phyloP scores from a whole-genome alignment of 306 rosid genomes.

The Ochetophila trinervis region DNA sequence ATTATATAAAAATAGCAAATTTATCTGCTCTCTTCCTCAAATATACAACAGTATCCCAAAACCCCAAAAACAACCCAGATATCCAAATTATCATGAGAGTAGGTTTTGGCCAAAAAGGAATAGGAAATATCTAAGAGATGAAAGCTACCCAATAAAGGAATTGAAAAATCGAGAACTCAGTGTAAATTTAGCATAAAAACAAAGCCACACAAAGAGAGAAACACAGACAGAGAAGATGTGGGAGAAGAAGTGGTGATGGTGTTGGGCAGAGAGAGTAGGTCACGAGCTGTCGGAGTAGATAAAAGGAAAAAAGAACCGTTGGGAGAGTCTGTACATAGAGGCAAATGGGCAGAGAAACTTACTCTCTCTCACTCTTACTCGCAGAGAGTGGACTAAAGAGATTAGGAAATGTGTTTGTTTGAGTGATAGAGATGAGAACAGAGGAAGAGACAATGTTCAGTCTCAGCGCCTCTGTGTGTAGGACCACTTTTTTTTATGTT shows the following conservation, averaged over 20 bases:
- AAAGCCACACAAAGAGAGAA: background rate
- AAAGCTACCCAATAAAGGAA: slow-evolving; percentile 26
- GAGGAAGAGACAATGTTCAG: slow-evolving; percentile 64
- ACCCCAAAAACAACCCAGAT: slow-evolving; percentile 20
- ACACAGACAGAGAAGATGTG: slow-evolving; percentile 6
- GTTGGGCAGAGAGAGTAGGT: slow-evolving; percentile 16
- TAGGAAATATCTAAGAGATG: slow-evolving; percentile 23
- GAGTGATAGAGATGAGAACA: slow-evolving; percentile 43
- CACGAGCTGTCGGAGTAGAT: slow-evolving; percentile 44
- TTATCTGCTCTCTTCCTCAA: background rate
- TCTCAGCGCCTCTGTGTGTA: slow-evolving; percentile 48
- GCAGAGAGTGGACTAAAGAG: background rate
- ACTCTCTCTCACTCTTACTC: background rate
- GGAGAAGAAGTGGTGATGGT: background rate
- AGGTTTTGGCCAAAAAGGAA: slow-evolving; percentile 2
- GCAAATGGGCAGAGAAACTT: slow-evolving; percentile 24
- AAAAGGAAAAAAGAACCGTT: slow-evolving; percentile 41
- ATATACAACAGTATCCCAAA: slow-evolving; percentile 24
- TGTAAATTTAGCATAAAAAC: slow-evolving; percentile 4
- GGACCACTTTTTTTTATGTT: slow-evolving; percentile 41
- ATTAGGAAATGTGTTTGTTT: background rate
- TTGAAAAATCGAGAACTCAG: background rate
- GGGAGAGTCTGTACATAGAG: slow-evolving; percentile 36
- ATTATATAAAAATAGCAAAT: background rate
- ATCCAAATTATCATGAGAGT: background rate